Evolutionary conservation across 2,329 filamentous ascomycete species (phyloP).

Genomic region (Septoria linicola): DNA sequence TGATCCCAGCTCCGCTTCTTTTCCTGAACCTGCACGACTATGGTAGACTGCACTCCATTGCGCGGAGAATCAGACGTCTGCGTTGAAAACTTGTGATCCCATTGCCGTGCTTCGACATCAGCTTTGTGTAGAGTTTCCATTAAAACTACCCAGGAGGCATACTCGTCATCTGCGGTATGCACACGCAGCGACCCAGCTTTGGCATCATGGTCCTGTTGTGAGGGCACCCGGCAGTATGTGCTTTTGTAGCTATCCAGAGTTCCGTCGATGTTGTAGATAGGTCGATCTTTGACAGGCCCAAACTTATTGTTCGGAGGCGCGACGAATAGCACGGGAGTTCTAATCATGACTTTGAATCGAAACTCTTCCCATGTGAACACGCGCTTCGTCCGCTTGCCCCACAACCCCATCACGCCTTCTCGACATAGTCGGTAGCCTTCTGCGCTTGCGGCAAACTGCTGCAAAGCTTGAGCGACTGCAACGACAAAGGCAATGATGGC

Average conservation of each 20-base stretch:
- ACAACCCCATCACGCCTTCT: conserved; percentile 16
- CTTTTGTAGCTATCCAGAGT: conserved; percentile 2
- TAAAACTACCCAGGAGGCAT: conserved; percentile 15
- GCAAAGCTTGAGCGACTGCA: conserved; percentile 13
- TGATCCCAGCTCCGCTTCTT: conserved; percentile 19
- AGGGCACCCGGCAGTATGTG: conserved; percentile 7
- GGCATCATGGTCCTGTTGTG: conserved; percentile 3
- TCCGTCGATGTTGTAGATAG: conserved; percentile 5
- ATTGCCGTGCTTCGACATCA: conserved; percentile 8
- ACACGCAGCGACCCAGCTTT: conserved; percentile 8
- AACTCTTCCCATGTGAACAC: conserved; percentile 16
- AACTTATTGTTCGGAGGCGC: conserved; percentile 6
- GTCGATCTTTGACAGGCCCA: conserved; percentile 4
- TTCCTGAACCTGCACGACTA: conserved; percentile 17
- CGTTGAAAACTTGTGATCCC: conserved; percentile 7
- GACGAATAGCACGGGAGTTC: conserved; percentile 17
- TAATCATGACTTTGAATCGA: conserved; percentile 17
- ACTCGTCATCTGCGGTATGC: conserved; percentile 16
- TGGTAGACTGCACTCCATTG: not conserved
- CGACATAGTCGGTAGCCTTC: conserved; percentile 19
- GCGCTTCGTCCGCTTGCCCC: conserved; percentile 13
- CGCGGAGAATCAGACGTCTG: not conserved
- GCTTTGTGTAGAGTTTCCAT: conserved; percentile 15
- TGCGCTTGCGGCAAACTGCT: conserved; percentile 17
- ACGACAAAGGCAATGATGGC: conserved; percentile 17